Base-by-base conservation (phyloP, 805 yeast species). In the Clavispora vitiphila region DNA sequence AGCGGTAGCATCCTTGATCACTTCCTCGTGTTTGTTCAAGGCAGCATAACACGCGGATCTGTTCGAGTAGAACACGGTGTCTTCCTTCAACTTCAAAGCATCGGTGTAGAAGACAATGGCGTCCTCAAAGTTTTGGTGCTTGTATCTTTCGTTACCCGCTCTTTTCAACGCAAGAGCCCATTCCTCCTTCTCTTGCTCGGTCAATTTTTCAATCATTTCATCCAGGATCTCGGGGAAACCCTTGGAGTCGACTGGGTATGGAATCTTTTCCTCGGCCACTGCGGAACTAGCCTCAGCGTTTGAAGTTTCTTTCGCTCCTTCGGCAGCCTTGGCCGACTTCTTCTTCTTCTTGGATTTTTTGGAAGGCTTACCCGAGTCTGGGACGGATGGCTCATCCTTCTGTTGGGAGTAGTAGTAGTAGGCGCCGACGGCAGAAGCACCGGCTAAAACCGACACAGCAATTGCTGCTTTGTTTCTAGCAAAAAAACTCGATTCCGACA, bases 31-130 rank as follows among this genome's bases (percentile, higher is more conserved):
- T 48, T 89, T 78, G 49, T 81, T 78, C 51, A 86, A 71, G 8
- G 95, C 87, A 39, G 90, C 85, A 67, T 86, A 86, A 67, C 96
- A 91, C 14, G 99, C 99, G 22, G 98, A 89, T 67, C 97, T 81
- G 73, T 93, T 93, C 47, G 97, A 88, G 69, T 83, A 91, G 69
- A 77, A 93, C 26, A 90, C 85, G 5, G 97, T 89, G 64, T 93
- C 97, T 52, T 74, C 65, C 60, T 83, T 83, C 58, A 87, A 72
- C 41, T 72, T 60, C 52, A 93, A 71, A 9, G 99, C 98, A 43
- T 77, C 78, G 34, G 86, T 63, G 71, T 93, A 93, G 63, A 74
- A 83, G 35, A 76, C 78, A 55, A 89, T 78, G 34, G 98, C 98
- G n/a, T 74, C 73, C 41, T 78, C 74, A 58, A 74, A 86, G 40